phyloP scores from a whole-genome alignment of 805 yeast species.

The Myxozyma melibiosi region DNA sequence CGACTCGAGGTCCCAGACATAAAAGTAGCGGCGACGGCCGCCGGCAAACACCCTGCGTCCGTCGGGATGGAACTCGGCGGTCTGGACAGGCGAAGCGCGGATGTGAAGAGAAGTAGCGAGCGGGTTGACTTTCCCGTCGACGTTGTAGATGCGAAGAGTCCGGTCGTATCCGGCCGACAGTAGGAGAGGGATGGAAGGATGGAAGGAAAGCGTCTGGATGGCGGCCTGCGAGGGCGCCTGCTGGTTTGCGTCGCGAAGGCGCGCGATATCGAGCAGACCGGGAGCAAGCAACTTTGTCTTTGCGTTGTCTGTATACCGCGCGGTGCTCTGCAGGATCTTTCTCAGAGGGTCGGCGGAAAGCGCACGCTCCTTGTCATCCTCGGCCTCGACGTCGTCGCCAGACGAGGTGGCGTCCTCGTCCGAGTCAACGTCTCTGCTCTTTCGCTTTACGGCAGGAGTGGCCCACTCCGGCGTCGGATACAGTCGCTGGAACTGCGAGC shows the following conservation, averaged over 20 bases:
- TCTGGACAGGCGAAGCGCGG: conserved; percentile 75
- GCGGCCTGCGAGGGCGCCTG: conserved; percentile 71
- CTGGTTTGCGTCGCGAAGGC: conserved; percentile 84
- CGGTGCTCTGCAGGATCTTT: conserved; percentile 39
- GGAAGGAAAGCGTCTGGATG: conserved; percentile 84
- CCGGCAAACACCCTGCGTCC: conserved; percentile 69
- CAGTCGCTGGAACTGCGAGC: conserved; percentile 69
- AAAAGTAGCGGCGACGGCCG: conserved; percentile 90
- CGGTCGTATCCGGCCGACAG: conserved; percentile 92
- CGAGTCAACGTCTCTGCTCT: conserved; percentile 38
- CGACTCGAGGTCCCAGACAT: conserved; percentile 81
- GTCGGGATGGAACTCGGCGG: conserved; percentile 65
- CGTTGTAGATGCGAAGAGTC: conserved; percentile 81
- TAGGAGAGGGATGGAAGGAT: conserved; percentile 77
- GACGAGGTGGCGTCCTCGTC: conserved; percentile 37
- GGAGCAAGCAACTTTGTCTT: conserved; percentile 66
- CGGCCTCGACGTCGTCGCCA: conserved; percentile 39
- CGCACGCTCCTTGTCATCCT: conserved; percentile 37
- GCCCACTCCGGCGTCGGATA: conserved; percentile 91
- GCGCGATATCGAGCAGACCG: conserved; percentile 67
- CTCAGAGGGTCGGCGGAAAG: conserved; percentile 41
- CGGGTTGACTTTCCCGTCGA: conserved; percentile 82
- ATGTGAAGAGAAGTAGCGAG: conserved; percentile 81
- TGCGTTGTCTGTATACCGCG: conserved; percentile 36
- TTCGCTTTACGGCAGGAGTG: conserved; percentile 39